Percentiles rank a stretch among this genome's conserved stretches.
Conservation (phyloP, 306 rosid genomes). For the Trifolium fragiferum region DNA sequence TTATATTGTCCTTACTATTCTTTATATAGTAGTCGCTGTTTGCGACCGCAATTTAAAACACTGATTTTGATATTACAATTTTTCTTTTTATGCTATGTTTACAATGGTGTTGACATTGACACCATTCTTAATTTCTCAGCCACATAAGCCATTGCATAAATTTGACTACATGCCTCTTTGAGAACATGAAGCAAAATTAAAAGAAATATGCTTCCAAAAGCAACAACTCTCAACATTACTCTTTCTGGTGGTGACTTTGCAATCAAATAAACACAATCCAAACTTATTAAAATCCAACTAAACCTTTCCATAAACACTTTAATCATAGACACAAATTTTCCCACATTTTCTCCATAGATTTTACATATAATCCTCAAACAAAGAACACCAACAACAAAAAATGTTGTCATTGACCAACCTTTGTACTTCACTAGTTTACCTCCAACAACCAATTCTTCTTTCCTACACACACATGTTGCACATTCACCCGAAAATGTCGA, state of each 20-base stretch:
- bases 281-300: constrained; percentile 60
- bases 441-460: constrained; percentile 68
- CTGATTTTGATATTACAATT: background rate
- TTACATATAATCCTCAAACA: constrained; percentile 69
- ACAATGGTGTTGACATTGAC: constrained; percentile 38
- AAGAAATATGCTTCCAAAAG: constrained; percentile 58
- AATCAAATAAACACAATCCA: constrained; percentile 65
- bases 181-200: constrained; percentile 49
- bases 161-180: constrained; percentile 42
- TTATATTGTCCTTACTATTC: no score
- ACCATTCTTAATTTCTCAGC: constrained; percentile 34
- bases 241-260: constrained; percentile 61
- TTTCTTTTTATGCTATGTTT: constrained; percentile 34
- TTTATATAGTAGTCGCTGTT: no score
- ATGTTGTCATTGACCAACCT: constrained; percentile 86
- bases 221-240: constrained; percentile 51
- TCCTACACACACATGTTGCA: constrained; percentile 79
- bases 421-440: constrained; percentile 66
- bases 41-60: background rate
- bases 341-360: constrained; percentile 42
- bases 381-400: constrained; percentile 66
- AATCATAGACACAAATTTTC: constrained; percentile 37
- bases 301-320: constrained; percentile 54
- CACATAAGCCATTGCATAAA: constrained; percentile 35
- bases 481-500: constrained; percentile 84